Base-by-base conservation (phyloP, 2,329 filamentous ascomycete species). In the Lachnum nothofagi region DNA sequence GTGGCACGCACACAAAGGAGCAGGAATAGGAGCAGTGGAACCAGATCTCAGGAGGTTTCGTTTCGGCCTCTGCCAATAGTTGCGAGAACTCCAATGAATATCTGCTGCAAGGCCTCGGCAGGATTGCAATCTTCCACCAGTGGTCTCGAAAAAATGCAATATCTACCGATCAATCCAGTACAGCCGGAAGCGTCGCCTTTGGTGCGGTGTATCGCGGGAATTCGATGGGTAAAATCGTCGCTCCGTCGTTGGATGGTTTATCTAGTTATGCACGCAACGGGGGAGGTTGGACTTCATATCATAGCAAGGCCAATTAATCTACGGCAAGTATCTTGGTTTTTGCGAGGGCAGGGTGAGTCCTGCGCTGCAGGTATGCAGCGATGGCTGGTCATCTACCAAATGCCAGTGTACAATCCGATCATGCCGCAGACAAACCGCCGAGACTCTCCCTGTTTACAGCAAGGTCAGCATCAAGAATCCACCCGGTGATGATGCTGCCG, bases 251-350 rank as follows among this genome's bases (percentile, higher is more conserved):
- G 14, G 16, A 48, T 39, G 40, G 51, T 57, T 45, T 59, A 55
- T 49, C 40, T 48, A 52, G 37, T 53, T 53, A 56, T 56, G 54
- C 55, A 50, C 9, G 29, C 16, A n/a, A 12, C 34, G 31, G 48
- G 42, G 51, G 57, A 55, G 53, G 55, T 46, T 56, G 50, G 57
- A 19, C n/a, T 37, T 17, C 34, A 37, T 37, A 37, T 37, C 34
- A 56, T 48, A 50, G 54, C 50, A 45, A 46, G 24, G 46, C 47
- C 51, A 52, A 25, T 53, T 51, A 52, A 46, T 44, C 37, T 42
- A 23, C 19, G 22, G 20, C 23, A 46, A 29, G 37, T 47, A 42
- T 25, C 23, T 37, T 17, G 20, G 7, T 4, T 22, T 35, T 25
- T 12, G 8, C 34, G 39, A 29, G 17, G 31, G 17, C 6, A 27